Evolutionary conservation across 2,329 filamentous ascomycete species (phyloP).

Genomic region (Chaetomiaceae sp.): DNA sequence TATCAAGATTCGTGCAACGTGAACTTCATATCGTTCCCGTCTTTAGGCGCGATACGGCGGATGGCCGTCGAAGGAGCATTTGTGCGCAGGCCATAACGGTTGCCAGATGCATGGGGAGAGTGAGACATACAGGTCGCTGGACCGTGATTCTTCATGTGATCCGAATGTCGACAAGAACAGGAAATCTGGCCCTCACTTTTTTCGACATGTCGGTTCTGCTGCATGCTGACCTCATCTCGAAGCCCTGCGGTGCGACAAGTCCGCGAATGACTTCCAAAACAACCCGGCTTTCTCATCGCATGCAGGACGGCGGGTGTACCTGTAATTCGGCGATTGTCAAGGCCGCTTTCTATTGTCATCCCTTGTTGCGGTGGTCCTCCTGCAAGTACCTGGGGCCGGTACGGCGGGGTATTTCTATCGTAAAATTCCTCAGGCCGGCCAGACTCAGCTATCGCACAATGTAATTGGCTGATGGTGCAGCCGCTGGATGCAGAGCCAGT

Average conservation of each 20-base stretch:
- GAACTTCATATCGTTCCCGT: constrained; percentile 9
- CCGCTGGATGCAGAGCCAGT: not conserved
- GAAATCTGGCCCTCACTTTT: not conserved
- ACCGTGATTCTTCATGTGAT: constrained; percentile 20
- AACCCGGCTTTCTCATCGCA: not conserved
- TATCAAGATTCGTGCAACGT: constrained; percentile 14
- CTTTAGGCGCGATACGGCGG: constrained; percentile 8
- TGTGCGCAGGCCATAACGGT: constrained; percentile 2
- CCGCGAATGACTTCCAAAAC: not conserved
- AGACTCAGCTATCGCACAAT: not conserved
- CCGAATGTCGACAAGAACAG: not conserved
- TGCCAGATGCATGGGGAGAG: not conserved
- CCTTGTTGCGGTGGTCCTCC: no score
- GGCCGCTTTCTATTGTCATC: not conserved
- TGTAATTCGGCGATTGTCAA: not conserved
- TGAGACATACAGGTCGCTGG: not conserved
- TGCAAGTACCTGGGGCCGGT: no score
- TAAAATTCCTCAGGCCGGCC: not conserved
- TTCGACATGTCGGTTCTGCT: constrained; percentile 7
- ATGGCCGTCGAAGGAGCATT: not conserved
- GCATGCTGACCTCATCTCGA: constrained; percentile 24
- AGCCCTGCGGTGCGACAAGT: constrained; percentile 2
- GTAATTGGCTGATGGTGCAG: constrained; percentile 1
- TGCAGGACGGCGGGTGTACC: not conserved
- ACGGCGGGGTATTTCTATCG: constrained; percentile 7